Percentiles rank a stretch among this genome's conserved stretches.
Conservation (phyloP, 768 basidiomycete species). For the Artomyces pyxidatus region DNA sequence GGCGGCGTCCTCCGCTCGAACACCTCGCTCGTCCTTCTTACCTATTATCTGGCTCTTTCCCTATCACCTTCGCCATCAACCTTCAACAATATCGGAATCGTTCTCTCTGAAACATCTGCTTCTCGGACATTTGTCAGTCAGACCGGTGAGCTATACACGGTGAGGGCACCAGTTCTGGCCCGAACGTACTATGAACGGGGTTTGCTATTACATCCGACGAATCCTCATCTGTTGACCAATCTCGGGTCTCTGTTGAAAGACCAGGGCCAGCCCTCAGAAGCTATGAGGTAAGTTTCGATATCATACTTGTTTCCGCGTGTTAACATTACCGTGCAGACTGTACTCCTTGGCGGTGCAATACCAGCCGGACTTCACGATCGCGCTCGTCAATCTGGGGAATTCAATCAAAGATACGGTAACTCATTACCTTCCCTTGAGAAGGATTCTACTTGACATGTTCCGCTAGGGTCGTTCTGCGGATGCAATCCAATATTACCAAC, state of each 20-base stretch:
- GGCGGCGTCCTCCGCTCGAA: conserved; percentile 24
- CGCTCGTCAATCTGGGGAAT: conserved; percentile 44
- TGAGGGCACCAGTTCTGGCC: conserved; percentile 30
- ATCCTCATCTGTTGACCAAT: conserved; percentile 44
- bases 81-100: conserved; percentile 43
- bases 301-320: no score
- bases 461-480: conserved; percentile 33
- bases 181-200: conserved; percentile 38
- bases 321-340: conserved; percentile 20
- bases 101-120: conserved; percentile 30
- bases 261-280: conserved; percentile 32
- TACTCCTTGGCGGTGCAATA: conserved; percentile 31
- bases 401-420: conserved; percentile 40
- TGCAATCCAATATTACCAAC: conserved; percentile 36
- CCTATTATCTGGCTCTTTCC: conserved; percentile 41
- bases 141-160: conserved; percentile 13
- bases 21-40: conserved; percentile 32
- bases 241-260: conserved; percentile 44
- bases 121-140: conserved; percentile 9
- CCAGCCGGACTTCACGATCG: conserved; percentile 43
- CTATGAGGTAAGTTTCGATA: conserved; percentile 29
- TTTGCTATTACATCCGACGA: conserved; percentile 33
- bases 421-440: background rate
- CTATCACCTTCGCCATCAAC: conserved; percentile 37
- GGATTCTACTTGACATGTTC: background rate